phyloP scores from a whole-genome alignment of 2,329 filamentous ascomycete species.

The Gnomoniopsis smithogilvyi region DNA sequence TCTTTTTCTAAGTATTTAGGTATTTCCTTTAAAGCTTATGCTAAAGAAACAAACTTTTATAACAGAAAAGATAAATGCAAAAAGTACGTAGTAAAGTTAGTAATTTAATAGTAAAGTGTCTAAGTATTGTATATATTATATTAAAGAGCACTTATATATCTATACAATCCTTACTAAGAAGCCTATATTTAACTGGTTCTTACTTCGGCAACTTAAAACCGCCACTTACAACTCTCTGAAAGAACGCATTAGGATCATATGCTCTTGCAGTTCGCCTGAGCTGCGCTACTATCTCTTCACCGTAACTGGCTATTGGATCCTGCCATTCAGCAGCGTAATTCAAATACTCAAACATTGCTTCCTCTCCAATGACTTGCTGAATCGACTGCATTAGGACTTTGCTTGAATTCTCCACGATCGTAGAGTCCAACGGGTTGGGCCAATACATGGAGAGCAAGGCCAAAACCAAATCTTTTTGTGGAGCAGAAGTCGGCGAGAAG shows the following conservation, averaged over 20 bases:
- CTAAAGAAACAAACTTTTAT: too few species aligned
- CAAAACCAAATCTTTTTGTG: neutral
- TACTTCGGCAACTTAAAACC: neutral
- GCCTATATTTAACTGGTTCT: too few species aligned
- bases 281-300: neutral
- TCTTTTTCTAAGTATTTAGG: too few species aligned
- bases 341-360: slow-evolving; percentile 1
- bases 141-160: too few species aligned
- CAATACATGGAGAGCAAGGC: neutral
- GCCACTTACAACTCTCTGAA: neutral
- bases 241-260: slow-evolving; percentile 13
- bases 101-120: too few species aligned
- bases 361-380: neutral
- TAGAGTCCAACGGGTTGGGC: neutral
- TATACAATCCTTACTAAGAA: too few species aligned
- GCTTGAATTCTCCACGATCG: neutral
- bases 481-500: neutral
- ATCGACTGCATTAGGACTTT: neutral
- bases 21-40: too few species aligned
- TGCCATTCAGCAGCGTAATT: slow-evolving; percentile 7
- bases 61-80: too few species aligned
- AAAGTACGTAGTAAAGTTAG: too few species aligned
- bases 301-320: slow-evolving; percentile 1
- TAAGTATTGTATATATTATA: too few species aligned
- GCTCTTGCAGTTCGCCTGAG: neutral